phyloP scores from a whole-genome alignment of 2,329 filamentous ascomycete species.

The Fusarium anthophilum region DNA sequence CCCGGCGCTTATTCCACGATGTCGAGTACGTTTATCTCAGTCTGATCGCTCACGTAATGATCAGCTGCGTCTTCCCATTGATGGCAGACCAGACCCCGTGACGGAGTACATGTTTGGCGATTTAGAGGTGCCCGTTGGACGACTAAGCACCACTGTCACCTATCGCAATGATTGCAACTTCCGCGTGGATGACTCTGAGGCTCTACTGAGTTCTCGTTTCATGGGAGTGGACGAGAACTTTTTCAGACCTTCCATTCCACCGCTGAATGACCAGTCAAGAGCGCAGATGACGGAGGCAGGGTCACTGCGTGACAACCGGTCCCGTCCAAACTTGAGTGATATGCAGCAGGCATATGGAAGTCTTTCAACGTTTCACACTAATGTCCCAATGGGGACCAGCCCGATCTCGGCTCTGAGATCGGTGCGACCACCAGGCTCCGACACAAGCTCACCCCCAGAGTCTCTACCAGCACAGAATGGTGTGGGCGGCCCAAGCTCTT shows the following conservation, averaged over 20 bases:
- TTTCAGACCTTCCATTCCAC: slow-evolving; percentile 80
- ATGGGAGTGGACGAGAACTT: slow-evolving; percentile 91
- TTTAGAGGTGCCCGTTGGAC: slow-evolving; percentile 86
- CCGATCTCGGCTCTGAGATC: slow-evolving; percentile 85
- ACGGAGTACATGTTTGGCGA: slow-evolving; percentile 84
- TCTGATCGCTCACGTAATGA: slow-evolving; percentile 68
- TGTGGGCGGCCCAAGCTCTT: slow-evolving; percentile 59
- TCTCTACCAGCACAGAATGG: slow-evolving; percentile 60
- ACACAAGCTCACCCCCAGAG: slow-evolving; percentile 67
- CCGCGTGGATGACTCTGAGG: slow-evolving; percentile 89
- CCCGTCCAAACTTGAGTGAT: slow-evolving; percentile 61
- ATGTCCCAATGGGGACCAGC: slow-evolving; percentile 79
- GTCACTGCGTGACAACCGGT: slow-evolving; percentile 76
- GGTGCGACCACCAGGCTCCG: slow-evolving; percentile 68
- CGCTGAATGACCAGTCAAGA: slow-evolving; percentile 55
- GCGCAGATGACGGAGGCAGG: slow-evolving; percentile 66
- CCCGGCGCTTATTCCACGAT: slow-evolving; percentile 76
- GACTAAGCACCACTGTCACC: slow-evolving; percentile 81
- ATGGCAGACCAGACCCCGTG: slow-evolving; percentile 56
- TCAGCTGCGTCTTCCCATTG: slow-evolving; percentile 61
- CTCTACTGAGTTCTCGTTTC: slow-evolving; percentile 89
- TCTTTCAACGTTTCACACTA: slow-evolving; percentile 88
- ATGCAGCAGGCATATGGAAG: slow-evolving; percentile 87
- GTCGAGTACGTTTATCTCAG: slow-evolving; percentile 76
- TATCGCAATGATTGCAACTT: slow-evolving; percentile 93